Percentiles rank a stretch among this genome's conserved stretches.
Conservation (phyloP, 176 grass and related monocot species). For the Olyra latifolia region DNA sequence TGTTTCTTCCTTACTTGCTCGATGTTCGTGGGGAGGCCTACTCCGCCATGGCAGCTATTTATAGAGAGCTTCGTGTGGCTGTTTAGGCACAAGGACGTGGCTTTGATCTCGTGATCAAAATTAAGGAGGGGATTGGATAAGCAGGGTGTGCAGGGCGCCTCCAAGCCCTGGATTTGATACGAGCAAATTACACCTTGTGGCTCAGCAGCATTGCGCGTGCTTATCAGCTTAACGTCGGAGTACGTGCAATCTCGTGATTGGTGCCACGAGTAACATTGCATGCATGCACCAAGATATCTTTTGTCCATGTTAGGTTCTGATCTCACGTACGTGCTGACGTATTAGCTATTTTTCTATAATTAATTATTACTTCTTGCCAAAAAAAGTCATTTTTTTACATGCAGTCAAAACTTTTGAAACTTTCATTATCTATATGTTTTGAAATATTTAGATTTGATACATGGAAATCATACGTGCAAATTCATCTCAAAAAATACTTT, state of each 20-base stretch:
- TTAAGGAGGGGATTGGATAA: conserved; percentile 34
- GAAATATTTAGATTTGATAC: too few relatives aligned
- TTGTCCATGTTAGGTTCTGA: conserved; percentile 18
- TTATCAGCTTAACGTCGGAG: conserved; percentile 17
- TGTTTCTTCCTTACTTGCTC: background rate
- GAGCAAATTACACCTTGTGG: conserved; percentile 8
- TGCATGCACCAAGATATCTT: background rate
- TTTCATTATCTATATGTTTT: too few relatives aligned
- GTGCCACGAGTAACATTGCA: conserved; percentile 17
- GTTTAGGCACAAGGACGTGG: background rate
- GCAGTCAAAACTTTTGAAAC: too few relatives aligned
- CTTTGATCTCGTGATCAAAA: conserved; percentile 21
- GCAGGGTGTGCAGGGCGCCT: background rate
- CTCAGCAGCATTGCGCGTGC: background rate
- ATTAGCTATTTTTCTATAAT: too few relatives aligned
- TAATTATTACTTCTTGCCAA: too few relatives aligned
- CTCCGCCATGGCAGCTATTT: conserved; percentile 33
- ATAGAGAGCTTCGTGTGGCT: conserved; percentile 17
- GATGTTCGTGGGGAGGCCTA: background rate
- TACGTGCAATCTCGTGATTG: conserved; percentile 9
- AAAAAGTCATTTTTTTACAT: too few relatives aligned
- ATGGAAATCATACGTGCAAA: too few relatives aligned
- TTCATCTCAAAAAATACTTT: too few relatives aligned
- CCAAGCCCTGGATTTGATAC: conserved; percentile 34
- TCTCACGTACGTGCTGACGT: conserved; percentile 44